Evolutionary conservation across 192 early-diverging fungal species (phyloP).

Genomic region (Endogone sp.): DNA sequence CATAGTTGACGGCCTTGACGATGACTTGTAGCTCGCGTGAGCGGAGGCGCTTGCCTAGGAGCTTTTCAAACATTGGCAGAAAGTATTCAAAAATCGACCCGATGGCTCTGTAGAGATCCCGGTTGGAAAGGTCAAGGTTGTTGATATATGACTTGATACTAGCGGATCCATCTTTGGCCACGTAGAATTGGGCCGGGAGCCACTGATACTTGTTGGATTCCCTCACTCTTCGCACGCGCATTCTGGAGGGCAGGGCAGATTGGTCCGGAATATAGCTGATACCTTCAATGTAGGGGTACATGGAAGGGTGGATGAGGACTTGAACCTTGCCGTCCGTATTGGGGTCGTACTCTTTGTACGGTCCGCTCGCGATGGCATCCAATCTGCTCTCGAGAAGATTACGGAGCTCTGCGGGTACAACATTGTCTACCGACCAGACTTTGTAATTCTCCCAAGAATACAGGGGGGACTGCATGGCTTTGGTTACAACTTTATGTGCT

Average conservation of each 20-base stretch:
- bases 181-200: conserved; percentile 53
- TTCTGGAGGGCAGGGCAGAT: neutral
- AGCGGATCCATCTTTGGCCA: conserved; percentile 42
- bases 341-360: conserved; percentile 40
- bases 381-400: neutral
- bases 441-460: too few species aligned
- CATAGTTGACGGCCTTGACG: conserved; percentile 67
- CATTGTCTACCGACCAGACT: neutral
- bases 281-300: conserved; percentile 32
- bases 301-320: conserved; percentile 51
- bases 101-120: conserved; percentile 48
- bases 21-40: conserved; percentile 45
- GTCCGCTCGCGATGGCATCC: conserved; percentile 1
- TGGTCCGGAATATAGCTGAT: conserved; percentile 1
- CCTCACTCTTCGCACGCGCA: neutral
- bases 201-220: conserved; percentile 32
- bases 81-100: conserved; percentile 45
- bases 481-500: neutral
- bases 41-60: conserved; percentile 26
- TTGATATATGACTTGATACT: conserved; percentile 66
- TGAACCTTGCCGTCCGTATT: conserved; percentile 37
- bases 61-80: conserved; percentile 62
- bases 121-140: conserved; percentile 60
- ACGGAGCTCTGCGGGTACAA: neutral
- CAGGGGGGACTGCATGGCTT: neutral